Evolutionary conservation across 345 rosid species (phyloP).

Genomic region (Citrus unshiu): DNA sequence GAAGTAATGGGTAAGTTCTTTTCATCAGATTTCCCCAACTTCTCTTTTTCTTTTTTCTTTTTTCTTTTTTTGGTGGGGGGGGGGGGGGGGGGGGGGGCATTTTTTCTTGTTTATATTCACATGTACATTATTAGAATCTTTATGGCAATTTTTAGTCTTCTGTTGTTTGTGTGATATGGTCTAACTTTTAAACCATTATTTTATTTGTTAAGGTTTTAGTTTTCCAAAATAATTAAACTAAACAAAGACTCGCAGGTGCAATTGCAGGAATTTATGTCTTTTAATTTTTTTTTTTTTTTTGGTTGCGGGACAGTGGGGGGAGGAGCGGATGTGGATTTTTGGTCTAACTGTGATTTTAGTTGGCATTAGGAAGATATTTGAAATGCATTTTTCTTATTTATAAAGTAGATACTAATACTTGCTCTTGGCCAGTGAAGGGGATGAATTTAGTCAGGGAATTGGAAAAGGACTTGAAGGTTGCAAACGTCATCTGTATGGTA

Average conservation of each 20-base stretch:
- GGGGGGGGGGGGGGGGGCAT: not conserved
- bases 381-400: not conserved
- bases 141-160: not conserved
- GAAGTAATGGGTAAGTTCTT: conserved; percentile 91
- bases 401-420: conserved; percentile 25
- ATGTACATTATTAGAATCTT: not conserved
- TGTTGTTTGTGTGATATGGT: not conserved
- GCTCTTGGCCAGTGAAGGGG: conserved; percentile 98
- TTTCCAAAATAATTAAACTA: not conserved
- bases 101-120: not conserved
- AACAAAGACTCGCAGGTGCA: not conserved
- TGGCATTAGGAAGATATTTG: not conserved
- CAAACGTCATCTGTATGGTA: conserved; percentile 94
- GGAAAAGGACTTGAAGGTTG: conserved; percentile 96
- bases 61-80: not conserved
- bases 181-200: not conserved
- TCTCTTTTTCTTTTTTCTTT: not conserved
- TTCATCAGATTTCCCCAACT: conserved; percentile 4
- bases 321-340: not conserved
- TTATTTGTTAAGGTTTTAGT: not conserved
- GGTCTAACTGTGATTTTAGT: not conserved
- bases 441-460: conserved; percentile 96
- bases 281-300: not conserved
- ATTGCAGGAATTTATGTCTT: not conserved
- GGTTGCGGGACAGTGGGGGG: no score